Base-by-base conservation (phyloP, 768 basidiomycete species). In the Cystobasidium ongulense region DNA sequence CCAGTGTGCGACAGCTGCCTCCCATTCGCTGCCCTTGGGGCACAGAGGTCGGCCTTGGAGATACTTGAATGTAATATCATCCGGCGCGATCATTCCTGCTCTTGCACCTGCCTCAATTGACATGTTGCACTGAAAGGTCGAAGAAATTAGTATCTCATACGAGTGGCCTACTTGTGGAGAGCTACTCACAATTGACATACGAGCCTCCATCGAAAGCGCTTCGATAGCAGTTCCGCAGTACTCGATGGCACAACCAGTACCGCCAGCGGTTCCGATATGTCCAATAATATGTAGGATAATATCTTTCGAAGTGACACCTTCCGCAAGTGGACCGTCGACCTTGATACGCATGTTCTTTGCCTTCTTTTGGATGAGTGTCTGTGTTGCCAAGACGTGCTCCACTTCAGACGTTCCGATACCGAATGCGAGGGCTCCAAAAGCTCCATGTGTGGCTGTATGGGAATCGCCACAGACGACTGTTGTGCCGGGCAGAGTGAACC, bases 321-420 rank as follows among this genome's bases (percentile, higher is more conserved):
- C 88, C 25, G 83, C 83, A 33, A 94, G 86, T 38, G 87, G 85
- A 74, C 92, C 92, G 65, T 94, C 88, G 76, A 94, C 90, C 59
- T 87, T 88, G 78, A 94, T 90, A 54, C 90, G 88, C 91, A 94
- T 92, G 83, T 93, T 94, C 83, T 92, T 92, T 70, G 87, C 86
- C 82, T 92, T 92, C 80, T 85, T 87, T 82, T 94, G 92, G 75
- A 91, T 83, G 25, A 94, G 84, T 62, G 90, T 91, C 81, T 94
- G 92, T 8, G 92, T 94, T 17, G 92, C 92, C 61, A 94, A 88
- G 76, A 93, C 92, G 80, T 94, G 92, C 80, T 94, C 92, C 78
- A 94, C 92, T 80, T 94, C 91, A 63, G 91, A 92, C 15, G 92
- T 94, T 46, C 92, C 92, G 78, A 94, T 93, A 74, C 92, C 92